Conservation (phyloP, 148 eudicot species). For the Rhododendron molle region DNA sequence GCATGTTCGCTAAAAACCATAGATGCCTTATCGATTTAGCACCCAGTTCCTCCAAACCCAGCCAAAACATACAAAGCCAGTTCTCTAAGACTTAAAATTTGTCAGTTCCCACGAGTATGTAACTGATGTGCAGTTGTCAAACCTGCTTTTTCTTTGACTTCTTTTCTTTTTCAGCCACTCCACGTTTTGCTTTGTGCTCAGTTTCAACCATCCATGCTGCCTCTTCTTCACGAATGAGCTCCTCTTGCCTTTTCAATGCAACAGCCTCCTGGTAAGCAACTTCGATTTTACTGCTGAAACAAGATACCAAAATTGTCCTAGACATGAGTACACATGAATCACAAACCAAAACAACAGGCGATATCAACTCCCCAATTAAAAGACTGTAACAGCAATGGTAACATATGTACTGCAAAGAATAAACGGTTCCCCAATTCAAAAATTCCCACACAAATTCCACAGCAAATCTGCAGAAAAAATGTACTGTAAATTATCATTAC, state of each 20-base stretch:
- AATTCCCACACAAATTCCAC: too few species aligned
- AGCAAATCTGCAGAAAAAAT: background rate
- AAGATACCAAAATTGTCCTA: background rate
- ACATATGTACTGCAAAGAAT: background rate
- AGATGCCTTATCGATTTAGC: background rate
- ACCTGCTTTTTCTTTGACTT: slow-evolving; percentile 97
- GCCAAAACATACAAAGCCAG: background rate
- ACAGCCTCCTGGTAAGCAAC: slow-evolving; percentile 95
- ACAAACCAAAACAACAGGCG: background rate
- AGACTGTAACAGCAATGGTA: background rate
- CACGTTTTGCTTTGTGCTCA: slow-evolving; percentile 87
- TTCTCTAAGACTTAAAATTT: background rate
- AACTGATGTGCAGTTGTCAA: slow-evolving; percentile 12
- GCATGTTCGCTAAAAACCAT: background rate
- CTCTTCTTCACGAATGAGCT: slow-evolving; percentile 97
- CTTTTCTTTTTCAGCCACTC: slow-evolving; percentile 66
- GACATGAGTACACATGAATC: background rate
- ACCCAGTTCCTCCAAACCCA: background rate
- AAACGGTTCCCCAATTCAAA: background rate
- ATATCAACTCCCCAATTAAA: background rate
- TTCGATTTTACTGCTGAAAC: slow-evolving; percentile 80
- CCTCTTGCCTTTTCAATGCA: slow-evolving; percentile 96
- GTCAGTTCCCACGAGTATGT: background rate
- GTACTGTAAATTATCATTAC: background rate
- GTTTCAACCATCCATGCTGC: slow-evolving; percentile 81